phyloP scores from a whole-genome alignment of 805 yeast genomes.

The Starmerella ratchasimensis region DNA sequence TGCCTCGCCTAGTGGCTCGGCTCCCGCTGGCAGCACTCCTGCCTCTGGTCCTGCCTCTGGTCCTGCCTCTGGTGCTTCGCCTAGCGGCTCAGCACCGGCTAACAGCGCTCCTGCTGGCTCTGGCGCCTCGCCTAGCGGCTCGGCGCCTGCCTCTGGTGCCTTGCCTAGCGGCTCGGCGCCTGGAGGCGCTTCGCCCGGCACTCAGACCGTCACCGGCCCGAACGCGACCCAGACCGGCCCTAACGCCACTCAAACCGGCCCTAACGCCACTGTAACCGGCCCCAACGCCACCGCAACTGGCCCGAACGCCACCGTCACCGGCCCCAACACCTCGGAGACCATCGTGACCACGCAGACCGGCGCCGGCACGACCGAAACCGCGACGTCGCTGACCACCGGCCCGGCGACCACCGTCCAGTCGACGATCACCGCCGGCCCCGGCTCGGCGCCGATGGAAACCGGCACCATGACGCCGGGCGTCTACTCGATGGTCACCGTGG shows the following conservation, averaged over 20 bases:
- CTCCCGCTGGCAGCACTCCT: too few species aligned
- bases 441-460: slow-evolving; percentile 3
- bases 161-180: neutral
- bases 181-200: too few species aligned
- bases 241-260: slow-evolving; percentile 1
- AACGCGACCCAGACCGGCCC: neutral
- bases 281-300: slow-evolving; percentile 3
- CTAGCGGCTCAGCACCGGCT: too few species aligned
- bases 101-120: too few species aligned
- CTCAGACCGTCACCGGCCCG: neutral
- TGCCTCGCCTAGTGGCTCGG: too few species aligned
- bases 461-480: slow-evolving; percentile 8
- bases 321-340: neutral
- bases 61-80: too few species aligned
- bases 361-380: neutral
- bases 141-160: too few species aligned
- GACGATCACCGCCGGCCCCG: neutral
- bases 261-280: neutral
- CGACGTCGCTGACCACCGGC: neutral
- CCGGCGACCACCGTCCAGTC: neutral
- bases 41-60: too few species aligned
- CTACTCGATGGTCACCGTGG: slow-evolving; percentile 2
- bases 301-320: slow-evolving; percentile 1
- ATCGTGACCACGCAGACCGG: neutral
- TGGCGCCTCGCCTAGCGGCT: too few species aligned